These are phyloP conservation scores for Hypomyces rosellus DNA, from an alignment of 2,329 filamentous ascomycete species.

Conservation along the genomic window DNA sequence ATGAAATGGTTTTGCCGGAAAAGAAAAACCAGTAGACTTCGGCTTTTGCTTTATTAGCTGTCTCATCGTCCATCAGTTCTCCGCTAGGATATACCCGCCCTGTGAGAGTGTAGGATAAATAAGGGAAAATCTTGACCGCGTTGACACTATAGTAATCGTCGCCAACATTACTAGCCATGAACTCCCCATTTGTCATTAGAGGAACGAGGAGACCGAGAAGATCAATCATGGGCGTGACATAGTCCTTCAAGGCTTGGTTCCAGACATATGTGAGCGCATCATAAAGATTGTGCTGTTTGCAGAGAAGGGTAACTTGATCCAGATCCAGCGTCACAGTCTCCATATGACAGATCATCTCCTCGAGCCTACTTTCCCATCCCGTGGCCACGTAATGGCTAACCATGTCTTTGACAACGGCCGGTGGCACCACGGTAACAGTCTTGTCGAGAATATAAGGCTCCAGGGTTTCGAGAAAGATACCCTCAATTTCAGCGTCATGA, in stretches of 20 bases:
- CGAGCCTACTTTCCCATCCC: constrained; percentile 70
- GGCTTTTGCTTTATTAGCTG: constrained; percentile 71
- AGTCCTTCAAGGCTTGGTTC: constrained; percentile 86
- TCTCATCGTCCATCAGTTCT: constrained; percentile 62
- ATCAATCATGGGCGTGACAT: constrained; percentile 83
- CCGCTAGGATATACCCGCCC: constrained; percentile 89
- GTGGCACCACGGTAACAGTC: constrained; percentile 68
- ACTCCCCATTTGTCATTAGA: constrained; percentile 50
- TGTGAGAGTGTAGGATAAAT: constrained; percentile 85
- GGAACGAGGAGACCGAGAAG: constrained; percentile 63
- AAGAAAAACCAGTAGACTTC: constrained; percentile 93
- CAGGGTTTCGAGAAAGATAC: constrained; percentile 78
- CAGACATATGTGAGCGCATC: constrained; percentile 96
- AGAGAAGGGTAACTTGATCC: constrained; percentile 84
- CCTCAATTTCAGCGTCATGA: constrained; percentile 65
- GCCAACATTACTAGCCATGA: constrained; percentile 48
- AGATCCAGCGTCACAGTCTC: constrained; percentile 88
- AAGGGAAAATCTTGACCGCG: constrained; percentile 88
- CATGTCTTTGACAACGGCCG: constrained; percentile 77
- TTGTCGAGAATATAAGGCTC: constrained; percentile 83
- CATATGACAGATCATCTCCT: constrained; percentile 92
- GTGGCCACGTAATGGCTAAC: constrained; percentile 73
- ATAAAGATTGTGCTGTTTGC: constrained; percentile 86
- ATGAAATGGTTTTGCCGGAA: constrained; percentile 68
- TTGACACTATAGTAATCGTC: constrained; percentile 60